Conservation (phyloP, 306 rosid species). For the Rosa lucieae region DNA sequence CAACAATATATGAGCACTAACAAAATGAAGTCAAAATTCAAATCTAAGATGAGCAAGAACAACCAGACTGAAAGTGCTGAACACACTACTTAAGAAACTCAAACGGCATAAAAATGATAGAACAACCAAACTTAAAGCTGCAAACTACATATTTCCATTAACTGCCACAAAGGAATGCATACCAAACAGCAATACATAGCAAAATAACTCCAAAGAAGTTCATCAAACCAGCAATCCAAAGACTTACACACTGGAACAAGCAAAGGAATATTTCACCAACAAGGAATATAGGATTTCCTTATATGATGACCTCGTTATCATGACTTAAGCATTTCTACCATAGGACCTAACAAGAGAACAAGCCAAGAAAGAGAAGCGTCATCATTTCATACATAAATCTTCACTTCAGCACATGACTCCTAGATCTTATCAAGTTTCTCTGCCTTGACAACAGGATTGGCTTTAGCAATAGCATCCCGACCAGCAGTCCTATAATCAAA, state of each 20-base stretch:
- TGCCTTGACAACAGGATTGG: slow-evolving; percentile 76
- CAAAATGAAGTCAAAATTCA: neutral
- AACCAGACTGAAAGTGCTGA: neutral
- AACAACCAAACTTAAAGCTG: neutral
- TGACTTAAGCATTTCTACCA: slow-evolving; percentile 32
- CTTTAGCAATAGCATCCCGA: slow-evolving; percentile 69
- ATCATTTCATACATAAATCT: slow-evolving; percentile 30
- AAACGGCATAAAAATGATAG: neutral
- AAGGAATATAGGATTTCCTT: slow-evolving; percentile 43
- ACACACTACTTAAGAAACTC: neutral
- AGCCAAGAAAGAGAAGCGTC: slow-evolving; percentile 35
- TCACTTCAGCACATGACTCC: slow-evolving; percentile 25
- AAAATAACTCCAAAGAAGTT: slow-evolving; percentile 35
- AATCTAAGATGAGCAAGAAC: neutral
- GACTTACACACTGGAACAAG: slow-evolving; percentile 46
- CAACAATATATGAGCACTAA: neutral
- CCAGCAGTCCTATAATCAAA: slow-evolving; percentile 60
- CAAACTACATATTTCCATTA: slow-evolving; percentile 13
- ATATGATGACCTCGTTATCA: slow-evolving; percentile 38
- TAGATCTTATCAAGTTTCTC: slow-evolving; percentile 79
- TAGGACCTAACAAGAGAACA: slow-evolving; percentile 43
- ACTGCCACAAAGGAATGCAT: slow-evolving; percentile 31
- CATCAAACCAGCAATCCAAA: slow-evolving; percentile 55
- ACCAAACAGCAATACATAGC: slow-evolving; percentile 41
- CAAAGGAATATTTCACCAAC: slow-evolving; percentile 42